A percentile compares a stretch with the other conserved stretches of the same genome.
phyloP scores from a whole-genome alignment of 148 eudicot species.

The Chenopodium formosanum region DNA sequence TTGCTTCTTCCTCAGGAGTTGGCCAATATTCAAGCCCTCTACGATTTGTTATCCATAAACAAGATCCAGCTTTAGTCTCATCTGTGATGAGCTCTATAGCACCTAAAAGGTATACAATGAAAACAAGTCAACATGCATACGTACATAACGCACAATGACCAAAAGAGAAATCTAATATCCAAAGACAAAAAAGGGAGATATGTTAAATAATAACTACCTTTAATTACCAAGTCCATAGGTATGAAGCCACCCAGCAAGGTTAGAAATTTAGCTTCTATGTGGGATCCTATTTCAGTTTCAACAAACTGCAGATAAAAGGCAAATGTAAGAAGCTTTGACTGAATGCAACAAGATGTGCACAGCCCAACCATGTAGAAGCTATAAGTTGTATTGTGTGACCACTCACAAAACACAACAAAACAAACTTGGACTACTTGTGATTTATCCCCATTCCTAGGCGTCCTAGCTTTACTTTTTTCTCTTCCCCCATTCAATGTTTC shows the following conservation, averaged over 20 bases:
- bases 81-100: slow-evolving; percentile 78
- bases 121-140: slow-evolving; percentile 18
- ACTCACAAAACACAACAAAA: not conserved
- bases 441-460: not conserved
- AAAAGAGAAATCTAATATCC: slow-evolving; percentile 8
- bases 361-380: not conserved
- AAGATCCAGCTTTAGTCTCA: slow-evolving; percentile 84
- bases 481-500: not conserved
- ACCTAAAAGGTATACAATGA: slow-evolving; percentile 44
- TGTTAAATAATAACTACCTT: slow-evolving; percentile 43
- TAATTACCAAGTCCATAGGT: slow-evolving; percentile 68
- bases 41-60: slow-evolving; percentile 92
- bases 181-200: not conserved
- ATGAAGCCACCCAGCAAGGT: slow-evolving; percentile 58
- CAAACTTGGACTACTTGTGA: not conserved
- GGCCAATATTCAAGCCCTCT: slow-evolving; percentile 97
- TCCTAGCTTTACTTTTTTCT: not conserved
- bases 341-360: not conserved
- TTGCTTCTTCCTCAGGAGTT: slow-evolving; percentile 82
- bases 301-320: slow-evolving; percentile 58
- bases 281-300: slow-evolving; percentile 53
- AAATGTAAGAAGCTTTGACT: not conserved
- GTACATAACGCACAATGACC: not conserved
- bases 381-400: not conserved
- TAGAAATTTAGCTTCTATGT: slow-evolving; percentile 38